Percentiles rank a stretch among this genome's conserved stretches.
These are phyloP conservation scores for Sicyos baderoa DNA, from an alignment of 306 rosid genomes.

Conservation along the genomic window DNA sequence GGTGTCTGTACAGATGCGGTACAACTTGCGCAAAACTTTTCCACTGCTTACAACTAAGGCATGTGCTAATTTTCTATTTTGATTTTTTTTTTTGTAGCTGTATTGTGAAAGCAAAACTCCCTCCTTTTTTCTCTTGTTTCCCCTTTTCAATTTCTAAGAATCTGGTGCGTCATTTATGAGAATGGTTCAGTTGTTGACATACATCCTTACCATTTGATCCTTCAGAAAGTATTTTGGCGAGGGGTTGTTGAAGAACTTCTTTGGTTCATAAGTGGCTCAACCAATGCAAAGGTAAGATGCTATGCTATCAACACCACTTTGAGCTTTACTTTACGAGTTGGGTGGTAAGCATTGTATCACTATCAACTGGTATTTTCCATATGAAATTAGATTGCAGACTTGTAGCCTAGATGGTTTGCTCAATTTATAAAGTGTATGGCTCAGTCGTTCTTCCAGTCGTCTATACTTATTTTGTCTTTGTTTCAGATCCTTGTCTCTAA, in stretches of 20 bases:
- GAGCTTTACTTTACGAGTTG: constrained; percentile 2
- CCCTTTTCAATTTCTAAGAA: not conserved
- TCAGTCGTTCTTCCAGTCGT: not conserved
- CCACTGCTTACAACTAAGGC: constrained; percentile 97
- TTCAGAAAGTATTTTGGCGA: constrained; percentile 94
- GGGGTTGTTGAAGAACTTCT: constrained; percentile 97
- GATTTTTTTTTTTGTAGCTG: constrained; percentile 9
- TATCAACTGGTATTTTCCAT: not conserved
- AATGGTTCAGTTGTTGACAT: constrained; percentile 9
- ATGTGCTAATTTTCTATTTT: constrained; percentile 25
- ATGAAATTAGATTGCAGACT: not conserved
- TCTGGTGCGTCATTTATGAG: not conserved
- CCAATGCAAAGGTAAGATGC: constrained; percentile 76
- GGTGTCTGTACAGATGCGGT: constrained; percentile 59
- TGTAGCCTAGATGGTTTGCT: not conserved
- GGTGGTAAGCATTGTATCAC: not conserved
- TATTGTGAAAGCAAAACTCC: not conserved
- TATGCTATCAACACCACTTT: constrained; percentile 1
- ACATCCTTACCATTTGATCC: constrained; percentile 24
- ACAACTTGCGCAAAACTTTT: constrained; percentile 72
- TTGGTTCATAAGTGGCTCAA: constrained; percentile 97
- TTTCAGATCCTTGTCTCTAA: not conserved
- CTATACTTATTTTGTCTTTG: not conserved
- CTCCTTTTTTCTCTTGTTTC: constrained; percentile 14
- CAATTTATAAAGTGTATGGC: not conserved